A percentile compares a stretch with the other conserved stretches of the same genome.
Evolutionary conservation across 2,329 filamentous ascomycete genomes (phyloP).

Genomic region (Cercospora brassicicola): DNA sequence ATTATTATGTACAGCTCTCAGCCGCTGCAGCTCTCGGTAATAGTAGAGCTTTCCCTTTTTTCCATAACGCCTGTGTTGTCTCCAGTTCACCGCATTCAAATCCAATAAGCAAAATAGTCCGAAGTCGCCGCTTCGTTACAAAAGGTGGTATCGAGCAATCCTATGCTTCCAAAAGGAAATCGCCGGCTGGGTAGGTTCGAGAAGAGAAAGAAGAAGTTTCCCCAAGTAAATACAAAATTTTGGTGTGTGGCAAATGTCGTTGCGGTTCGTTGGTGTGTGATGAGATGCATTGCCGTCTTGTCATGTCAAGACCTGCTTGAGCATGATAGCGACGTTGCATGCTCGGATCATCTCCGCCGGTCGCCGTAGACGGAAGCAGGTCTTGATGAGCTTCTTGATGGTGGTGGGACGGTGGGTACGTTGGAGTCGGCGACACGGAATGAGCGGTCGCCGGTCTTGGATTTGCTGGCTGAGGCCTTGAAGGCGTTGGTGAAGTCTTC

Average conservation of each 20-base stretch:
- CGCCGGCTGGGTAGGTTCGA: background rate
- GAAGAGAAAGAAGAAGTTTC: background rate
- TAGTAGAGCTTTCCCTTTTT: background rate
- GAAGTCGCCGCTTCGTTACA: background rate
- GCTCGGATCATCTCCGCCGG: conserved; percentile 21
- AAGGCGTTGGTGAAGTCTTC: conserved; percentile 39
- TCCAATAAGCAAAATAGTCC: background rate
- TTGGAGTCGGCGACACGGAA: conserved; percentile 33
- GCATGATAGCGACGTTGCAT: background rate
- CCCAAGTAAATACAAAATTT: background rate
- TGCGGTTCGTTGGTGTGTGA: background rate
- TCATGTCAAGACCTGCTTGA: conserved; percentile 24
- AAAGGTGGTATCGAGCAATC: background rate
- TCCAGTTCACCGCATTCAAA: background rate
- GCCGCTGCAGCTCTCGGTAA: background rate
- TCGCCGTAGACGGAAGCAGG: conserved; percentile 32
- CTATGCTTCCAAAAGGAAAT: background rate
- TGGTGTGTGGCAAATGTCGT: background rate
- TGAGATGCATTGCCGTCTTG: background rate
- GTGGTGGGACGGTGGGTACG: conserved; percentile 35
- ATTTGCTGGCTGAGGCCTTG: conserved; percentile 36
- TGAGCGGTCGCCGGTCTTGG: conserved; percentile 36
- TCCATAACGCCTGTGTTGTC: background rate
- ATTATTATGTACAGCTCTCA: background rate
- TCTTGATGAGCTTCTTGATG: conserved; percentile 35